Evolutionary conservation across 108 stramenopile genomes (phyloP).

Genomic region (Cyclotella kingstonii): DNA sequence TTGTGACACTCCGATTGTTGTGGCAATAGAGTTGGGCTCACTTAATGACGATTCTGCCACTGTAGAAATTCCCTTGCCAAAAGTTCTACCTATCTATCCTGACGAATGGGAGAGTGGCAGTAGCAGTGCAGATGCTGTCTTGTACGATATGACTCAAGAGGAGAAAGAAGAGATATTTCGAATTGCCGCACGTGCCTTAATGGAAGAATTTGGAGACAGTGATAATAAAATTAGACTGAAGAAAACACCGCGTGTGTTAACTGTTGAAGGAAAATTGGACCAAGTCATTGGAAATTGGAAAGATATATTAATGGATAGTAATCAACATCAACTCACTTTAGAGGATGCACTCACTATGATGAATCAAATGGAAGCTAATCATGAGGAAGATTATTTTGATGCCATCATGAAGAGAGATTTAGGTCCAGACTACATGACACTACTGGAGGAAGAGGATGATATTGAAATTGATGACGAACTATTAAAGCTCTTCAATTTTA

Average conservation of each 20-base stretch:
- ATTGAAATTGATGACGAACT: conserved; percentile 44
- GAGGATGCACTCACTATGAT: conserved; percentile 19
- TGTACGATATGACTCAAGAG: conserved; percentile 11
- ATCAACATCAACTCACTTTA: conserved; percentile 4
- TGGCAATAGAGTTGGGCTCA: conserved; percentile 26
- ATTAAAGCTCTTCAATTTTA: conserved; percentile 25
- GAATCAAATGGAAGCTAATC: conserved; percentile 15
- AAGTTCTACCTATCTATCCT: conserved; percentile 37
- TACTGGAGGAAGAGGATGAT: conserved; percentile 30
- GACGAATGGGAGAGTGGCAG: not conserved
- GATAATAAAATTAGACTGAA: conserved; percentile 27
- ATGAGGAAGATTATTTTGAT: conserved; percentile 38
- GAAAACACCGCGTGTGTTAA: conserved; percentile 39
- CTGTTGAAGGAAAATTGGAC: conserved; percentile 36
- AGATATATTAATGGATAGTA: conserved; percentile 20
- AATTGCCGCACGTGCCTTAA: conserved; percentile 37
- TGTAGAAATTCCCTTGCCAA: conserved; percentile 20
- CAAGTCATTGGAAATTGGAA: conserved; percentile 34
- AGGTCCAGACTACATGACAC: conserved; percentile 30
- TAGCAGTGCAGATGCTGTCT: not conserved
- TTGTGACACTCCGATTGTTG: conserved; percentile 37
- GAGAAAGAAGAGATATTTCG: conserved; percentile 41
- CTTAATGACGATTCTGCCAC: not conserved
- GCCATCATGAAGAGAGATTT: conserved; percentile 47
- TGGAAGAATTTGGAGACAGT: conserved; percentile 31